Conservation (phyloP, 169 alveolate species). For the Besnoitia besnoiti region DNA sequence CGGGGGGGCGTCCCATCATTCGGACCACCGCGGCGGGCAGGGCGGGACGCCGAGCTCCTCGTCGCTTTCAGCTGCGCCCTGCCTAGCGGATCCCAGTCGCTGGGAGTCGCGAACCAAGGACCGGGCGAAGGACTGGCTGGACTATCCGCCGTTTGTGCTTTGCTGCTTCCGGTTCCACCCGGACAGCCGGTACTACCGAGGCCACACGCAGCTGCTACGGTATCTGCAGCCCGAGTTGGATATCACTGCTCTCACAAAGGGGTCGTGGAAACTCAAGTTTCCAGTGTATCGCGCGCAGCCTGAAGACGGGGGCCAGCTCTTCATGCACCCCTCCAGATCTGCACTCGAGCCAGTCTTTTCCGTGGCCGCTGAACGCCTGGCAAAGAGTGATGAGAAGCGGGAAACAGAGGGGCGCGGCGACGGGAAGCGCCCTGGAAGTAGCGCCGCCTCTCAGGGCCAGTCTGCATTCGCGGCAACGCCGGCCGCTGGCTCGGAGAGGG, state of each 20-base stretch:
- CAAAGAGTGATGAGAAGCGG: neutral
- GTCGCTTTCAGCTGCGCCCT: neutral
- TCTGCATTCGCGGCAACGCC: no score
- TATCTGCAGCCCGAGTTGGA: slow-evolving; percentile 68
- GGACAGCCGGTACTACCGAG: neutral
- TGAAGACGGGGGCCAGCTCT: neutral
- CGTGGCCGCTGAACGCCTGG: neutral
- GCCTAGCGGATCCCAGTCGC: slow-evolving; percentile 13
- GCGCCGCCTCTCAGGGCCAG: no score
- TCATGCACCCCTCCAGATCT: slow-evolving; percentile 20
- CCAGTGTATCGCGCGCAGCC: slow-evolving; percentile 32
- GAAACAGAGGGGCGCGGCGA: neutral
- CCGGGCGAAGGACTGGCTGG: slow-evolving; percentile 52
- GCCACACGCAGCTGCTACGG: slow-evolving; percentile 52
- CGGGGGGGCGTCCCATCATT: neutral
- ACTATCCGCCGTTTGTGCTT: slow-evolving; percentile 62
- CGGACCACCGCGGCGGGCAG: neutral
- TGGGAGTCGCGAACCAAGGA: slow-evolving; percentile 60
- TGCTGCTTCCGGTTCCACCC: slow-evolving; percentile 47
- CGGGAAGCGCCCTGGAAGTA: neutral
- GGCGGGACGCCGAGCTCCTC: neutral
- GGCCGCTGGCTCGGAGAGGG: no score
- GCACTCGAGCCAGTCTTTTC: neutral
- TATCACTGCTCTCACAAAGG: slow-evolving; percentile 29
- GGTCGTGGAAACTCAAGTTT: slow-evolving; percentile 42